A percentile compares a stretch with the other conserved stretches of the same genome.
These are phyloP conservation scores for Drechslera avenae DNA, from an alignment of 2,329 filamentous ascomycete species.

Conservation along the genomic window DNA sequence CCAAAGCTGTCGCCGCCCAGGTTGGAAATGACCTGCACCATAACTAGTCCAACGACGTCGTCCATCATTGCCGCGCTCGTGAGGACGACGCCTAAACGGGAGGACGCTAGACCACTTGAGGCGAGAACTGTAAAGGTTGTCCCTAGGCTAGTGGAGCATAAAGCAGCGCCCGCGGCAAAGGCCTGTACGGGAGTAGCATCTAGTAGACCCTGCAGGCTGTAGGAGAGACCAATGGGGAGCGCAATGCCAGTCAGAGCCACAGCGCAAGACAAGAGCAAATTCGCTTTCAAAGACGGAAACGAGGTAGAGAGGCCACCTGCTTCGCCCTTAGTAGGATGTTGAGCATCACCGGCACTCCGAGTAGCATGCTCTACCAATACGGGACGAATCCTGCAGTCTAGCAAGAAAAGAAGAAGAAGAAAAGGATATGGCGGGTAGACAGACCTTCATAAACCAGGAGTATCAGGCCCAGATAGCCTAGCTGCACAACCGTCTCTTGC, in stretches of 20 bases:
- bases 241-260: slow-evolving; percentile 71
- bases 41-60: slow-evolving; percentile 76
- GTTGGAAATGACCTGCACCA: slow-evolving; percentile 76
- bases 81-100: slow-evolving; percentile 65
- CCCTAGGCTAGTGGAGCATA: slow-evolving; percentile 76
- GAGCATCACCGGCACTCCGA: neutral
- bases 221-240: slow-evolving; percentile 69
- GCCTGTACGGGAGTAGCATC: slow-evolving; percentile 63
- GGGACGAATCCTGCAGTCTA: neutral
- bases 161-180: slow-evolving; percentile 73
- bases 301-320: slow-evolving; percentile 64
- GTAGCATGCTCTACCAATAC: too few species aligned
- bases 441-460: slow-evolving; percentile 72
- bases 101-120: slow-evolving; percentile 63
- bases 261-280: slow-evolving; percentile 62
- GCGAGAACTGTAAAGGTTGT: slow-evolving; percentile 70
- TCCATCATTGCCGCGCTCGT: slow-evolving; percentile 80
- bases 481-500: slow-evolving; percentile 63
- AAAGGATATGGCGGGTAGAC: neutral
- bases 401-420: too few species aligned
- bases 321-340: slow-evolving; percentile 9
- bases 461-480: slow-evolving; percentile 76
- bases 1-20: slow-evolving; percentile 56
- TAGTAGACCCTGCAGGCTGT: slow-evolving; percentile 59
- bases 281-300: slow-evolving; percentile 61